These are phyloP conservation scores for Colletotrichum magnum DNA, from an alignment of 2,329 filamentous ascomycete species.

Conservation along the genomic window DNA sequence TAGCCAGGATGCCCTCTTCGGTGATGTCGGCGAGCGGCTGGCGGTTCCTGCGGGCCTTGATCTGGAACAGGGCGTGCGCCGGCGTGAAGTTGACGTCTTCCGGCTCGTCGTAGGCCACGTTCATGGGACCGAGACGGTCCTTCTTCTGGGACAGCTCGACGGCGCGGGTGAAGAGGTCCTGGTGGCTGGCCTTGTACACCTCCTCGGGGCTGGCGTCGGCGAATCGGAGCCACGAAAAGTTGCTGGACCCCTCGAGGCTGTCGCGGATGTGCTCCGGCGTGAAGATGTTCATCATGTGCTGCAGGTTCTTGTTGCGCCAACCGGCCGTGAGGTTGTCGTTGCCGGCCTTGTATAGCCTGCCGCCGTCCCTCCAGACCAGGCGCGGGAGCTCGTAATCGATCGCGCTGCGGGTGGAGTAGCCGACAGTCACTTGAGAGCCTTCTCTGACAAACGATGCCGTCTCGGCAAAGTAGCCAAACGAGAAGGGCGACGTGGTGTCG, in stretches of 20 bases:
- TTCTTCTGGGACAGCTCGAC: constrained; percentile 68
- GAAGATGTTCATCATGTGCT: constrained; percentile 92
- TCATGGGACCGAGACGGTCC: constrained; percentile 75
- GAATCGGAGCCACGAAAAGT: constrained; percentile 94
- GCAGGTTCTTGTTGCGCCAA: constrained; percentile 82
- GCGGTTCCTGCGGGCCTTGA: constrained; percentile 78
- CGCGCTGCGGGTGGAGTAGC: constrained; percentile 88
- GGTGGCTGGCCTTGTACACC: constrained; percentile 77
- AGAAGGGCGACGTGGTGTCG: constrained; percentile 89
- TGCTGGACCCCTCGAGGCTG: constrained; percentile 71
- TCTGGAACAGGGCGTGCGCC: constrained; percentile 84
- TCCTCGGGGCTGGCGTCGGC: constrained; percentile 83
- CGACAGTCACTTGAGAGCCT: constrained; percentile 82
- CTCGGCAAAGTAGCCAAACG: constrained; percentile 90
- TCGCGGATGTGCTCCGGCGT: constrained; percentile 81
- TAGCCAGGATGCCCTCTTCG: constrained; percentile 78
- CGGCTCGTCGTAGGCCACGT: constrained; percentile 78
- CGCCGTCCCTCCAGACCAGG: constrained; percentile 85
- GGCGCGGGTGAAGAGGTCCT: constrained; percentile 81
- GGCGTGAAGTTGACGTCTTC: constrained; percentile 76
- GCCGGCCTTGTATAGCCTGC: constrained; percentile 81
- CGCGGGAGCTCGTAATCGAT: constrained; percentile 89
- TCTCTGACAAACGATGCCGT: constrained; percentile 96
- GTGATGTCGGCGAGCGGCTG: constrained; percentile 79
- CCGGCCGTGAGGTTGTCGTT: constrained; percentile 82